Evolutionary conservation across 78 protist species (phyloP).

Genomic region (Bodo saltans): DNA sequence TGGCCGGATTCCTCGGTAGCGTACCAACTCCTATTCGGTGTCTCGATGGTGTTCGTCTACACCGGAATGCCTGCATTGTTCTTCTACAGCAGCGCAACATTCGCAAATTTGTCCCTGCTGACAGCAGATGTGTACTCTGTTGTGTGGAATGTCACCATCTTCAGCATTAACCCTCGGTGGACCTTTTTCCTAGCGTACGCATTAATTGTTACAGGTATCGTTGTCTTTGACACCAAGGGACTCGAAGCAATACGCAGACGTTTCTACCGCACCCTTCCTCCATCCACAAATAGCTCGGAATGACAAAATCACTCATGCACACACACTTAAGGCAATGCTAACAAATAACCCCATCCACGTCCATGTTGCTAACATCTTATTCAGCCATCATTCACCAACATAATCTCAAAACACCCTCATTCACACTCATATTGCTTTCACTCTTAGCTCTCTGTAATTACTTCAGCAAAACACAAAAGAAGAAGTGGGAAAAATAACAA

Average conservation of each 20-base stretch:
- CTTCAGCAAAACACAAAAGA: neutral
- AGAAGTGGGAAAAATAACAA: neutral
- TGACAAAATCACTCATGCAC: too few species aligned
- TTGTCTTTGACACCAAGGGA: neutral
- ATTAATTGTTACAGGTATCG: neutral
- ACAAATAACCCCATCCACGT: too few species aligned
- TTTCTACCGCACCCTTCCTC: too few species aligned
- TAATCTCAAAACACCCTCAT: too few species aligned
- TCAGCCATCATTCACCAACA: too few species aligned
- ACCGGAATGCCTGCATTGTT: neutral
- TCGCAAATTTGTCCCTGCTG: conserved; percentile 1
- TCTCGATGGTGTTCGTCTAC: neutral
- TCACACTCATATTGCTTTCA: too few species aligned
- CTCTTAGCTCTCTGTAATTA: too few species aligned
- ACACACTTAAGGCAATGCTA: too few species aligned
- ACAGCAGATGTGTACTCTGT: neutral
- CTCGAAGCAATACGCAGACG: too few species aligned
- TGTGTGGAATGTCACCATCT: neutral
- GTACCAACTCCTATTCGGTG: neutral
- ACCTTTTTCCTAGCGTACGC: neutral
- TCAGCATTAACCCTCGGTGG: neutral
- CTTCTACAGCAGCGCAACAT: neutral
- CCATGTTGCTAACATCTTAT: too few species aligned
- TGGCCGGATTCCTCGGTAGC: neutral
- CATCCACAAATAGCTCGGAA: too few species aligned